Conservation (phyloP, 371 early-diverging fungal species). For the Saksenaea oblongispora region DNA sequence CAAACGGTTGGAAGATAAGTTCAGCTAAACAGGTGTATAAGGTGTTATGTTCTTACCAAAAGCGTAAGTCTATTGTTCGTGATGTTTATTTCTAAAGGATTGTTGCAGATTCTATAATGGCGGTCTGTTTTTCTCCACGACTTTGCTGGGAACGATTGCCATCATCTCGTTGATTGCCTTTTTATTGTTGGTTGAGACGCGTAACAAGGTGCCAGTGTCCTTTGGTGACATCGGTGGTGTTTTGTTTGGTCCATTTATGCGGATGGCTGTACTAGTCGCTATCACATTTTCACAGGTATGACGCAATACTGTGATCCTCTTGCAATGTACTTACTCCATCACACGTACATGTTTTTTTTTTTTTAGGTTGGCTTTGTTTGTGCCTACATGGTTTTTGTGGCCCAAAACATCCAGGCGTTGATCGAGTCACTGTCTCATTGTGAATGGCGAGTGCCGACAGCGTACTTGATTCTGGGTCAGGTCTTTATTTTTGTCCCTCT, state of each 20-base stretch:
- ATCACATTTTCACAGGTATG: slow-evolving; percentile 79
- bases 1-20: neutral
- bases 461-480: slow-evolving; percentile 68
- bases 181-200: slow-evolving; percentile 63
- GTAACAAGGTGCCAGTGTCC: slow-evolving; percentile 57
- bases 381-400: slow-evolving; percentile 89
- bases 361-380: slow-evolving; percentile 80
- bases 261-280: slow-evolving; percentile 66
- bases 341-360: neutral
- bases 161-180: slow-evolving; percentile 59
- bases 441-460: slow-evolving; percentile 21
- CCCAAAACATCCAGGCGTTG: slow-evolving; percentile 77
- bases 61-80: slow-evolving; percentile 36
- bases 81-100: neutral
- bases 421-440: slow-evolving; percentile 60
- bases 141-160: slow-evolving; percentile 54
- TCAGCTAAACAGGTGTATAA: slow-evolving; percentile 7
- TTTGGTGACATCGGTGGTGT: slow-evolving; percentile 75
- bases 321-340: neutral
- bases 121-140: slow-evolving; percentile 61
- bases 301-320: neutral
- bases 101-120: slow-evolving; percentile 62
- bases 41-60: slow-evolving; percentile 80
- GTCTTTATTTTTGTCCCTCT: slow-evolving; percentile 78
- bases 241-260: slow-evolving; percentile 74